Percentiles rank a stretch among this genome's conserved stretches.
Evolutionary conservation across 352 stramenopile genomes (phyloP).

Genomic region (Phytophthora vignae): DNA sequence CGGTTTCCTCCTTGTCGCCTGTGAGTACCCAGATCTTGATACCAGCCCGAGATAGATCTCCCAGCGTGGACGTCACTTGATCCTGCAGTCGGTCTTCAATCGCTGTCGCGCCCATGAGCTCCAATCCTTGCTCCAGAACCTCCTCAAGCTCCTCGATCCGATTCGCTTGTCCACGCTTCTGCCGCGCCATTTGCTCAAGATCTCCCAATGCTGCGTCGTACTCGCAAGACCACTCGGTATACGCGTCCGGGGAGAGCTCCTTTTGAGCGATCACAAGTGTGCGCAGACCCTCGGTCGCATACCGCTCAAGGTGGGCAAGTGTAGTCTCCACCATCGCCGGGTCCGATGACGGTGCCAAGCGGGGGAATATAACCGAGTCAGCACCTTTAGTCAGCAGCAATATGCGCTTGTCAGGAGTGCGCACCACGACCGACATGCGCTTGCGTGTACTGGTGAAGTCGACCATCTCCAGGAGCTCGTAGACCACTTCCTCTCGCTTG

Average conservation of each 20-base stretch:
- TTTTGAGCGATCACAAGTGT: slow-evolving; percentile 92
- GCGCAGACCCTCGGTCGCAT: slow-evolving; percentile 86
- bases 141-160: slow-evolving; percentile 87
- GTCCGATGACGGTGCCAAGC: slow-evolving; percentile 37
- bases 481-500: slow-evolving; percentile 56
- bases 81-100: slow-evolving; percentile 89
- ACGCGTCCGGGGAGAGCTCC: slow-evolving; percentile 70
- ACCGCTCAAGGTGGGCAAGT: slow-evolving; percentile 83
- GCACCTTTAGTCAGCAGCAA: slow-evolving; percentile 87
- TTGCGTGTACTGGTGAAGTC: slow-evolving; percentile 99
- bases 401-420: slow-evolving; percentile 70
- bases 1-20: slow-evolving; percentile 95
- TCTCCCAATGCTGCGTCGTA: slow-evolving; percentile 82
- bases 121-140: slow-evolving; percentile 71
- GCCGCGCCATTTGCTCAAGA: slow-evolving; percentile 68
- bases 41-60: slow-evolving; percentile 71
- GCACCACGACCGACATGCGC: slow-evolving; percentile 98
- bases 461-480: slow-evolving; percentile 95
- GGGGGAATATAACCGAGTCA: slow-evolving; percentile 85
- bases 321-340: slow-evolving; percentile 60
- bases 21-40: slow-evolving; percentile 91
- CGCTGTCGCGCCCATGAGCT: slow-evolving; percentile 80
- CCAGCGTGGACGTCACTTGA: slow-evolving; percentile 77
- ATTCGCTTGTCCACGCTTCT: slow-evolving; percentile 68
- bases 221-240: slow-evolving; percentile 73